Evolutionary conservation across 2,329 filamentous ascomycete genomes (phyloP), one percentile per base, ranked within the genome.

Genomic region (Ophiocordyceps australis): DNA sequence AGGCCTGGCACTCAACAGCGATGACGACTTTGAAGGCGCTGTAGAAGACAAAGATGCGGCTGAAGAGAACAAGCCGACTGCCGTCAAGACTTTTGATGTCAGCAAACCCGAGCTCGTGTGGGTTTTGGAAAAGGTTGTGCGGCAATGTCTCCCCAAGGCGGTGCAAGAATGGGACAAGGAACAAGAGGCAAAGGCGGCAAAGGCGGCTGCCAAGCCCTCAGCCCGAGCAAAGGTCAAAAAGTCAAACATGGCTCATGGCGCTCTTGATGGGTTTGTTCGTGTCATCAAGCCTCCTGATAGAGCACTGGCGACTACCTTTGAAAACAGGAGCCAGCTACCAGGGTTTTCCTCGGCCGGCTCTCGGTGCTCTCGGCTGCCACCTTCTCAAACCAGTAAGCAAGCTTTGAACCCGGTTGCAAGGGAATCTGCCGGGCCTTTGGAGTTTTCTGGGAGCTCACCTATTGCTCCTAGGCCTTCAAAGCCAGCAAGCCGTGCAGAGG

Each of bases 1-100:
- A 24, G 66, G 65, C 0, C 45, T 73, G 10, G 67, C 68, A 3
- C 54, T 71, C n/a, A 68, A 69, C 34, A 69, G 65, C 31, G 74
- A 81, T 27, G 71, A 79, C 20, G 74, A 79, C 8, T 53, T 67
- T 10, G 59, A 59, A 1, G 59, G 50, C 38, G 26, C 55, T 41
- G 26, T 46, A 42, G 37, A 38, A 4, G 32, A 32, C 3, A 30
- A 35, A 2, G 49, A 42, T n/a, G 29, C 34, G 9, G 31, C 25
- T 10, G 23, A 32, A 5, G 21, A 23, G 5, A n/a, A 28, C 10
- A 24, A 22, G 10, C 14, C 29, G 7, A 18, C 29, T 13, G 11
- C 39, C 13, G 52, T 35, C 20, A 59, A 55, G 27, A 32, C 46
- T 1, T 83, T 76, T 36, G 72, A 83, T 37, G 76, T 81, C 0